These are phyloP conservation scores for Lyophyllum decastes DNA, from an alignment of 768 basidiomycete species.

Conservation along the genomic window DNA sequence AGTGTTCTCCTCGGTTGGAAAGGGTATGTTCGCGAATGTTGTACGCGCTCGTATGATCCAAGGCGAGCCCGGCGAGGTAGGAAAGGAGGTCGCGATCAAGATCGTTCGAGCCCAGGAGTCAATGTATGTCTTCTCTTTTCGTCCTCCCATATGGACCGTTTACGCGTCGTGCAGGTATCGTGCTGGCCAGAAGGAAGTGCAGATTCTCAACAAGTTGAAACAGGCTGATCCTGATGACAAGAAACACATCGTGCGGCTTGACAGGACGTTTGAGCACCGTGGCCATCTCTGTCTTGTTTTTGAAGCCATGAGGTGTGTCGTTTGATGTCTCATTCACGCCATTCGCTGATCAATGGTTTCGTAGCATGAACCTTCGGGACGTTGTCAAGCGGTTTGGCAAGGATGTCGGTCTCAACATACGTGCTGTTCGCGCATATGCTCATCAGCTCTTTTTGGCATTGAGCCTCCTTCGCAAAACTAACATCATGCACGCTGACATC, in stretches of 20 bases:
- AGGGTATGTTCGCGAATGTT: slow-evolving; percentile 99
- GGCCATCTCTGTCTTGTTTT: slow-evolving; percentile 97
- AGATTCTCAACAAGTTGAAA: slow-evolving; percentile 83
- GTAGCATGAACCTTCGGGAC: slow-evolving; percentile 96
- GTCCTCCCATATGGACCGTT: slow-evolving; percentile 6
- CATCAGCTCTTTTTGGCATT: slow-evolving; percentile 93
- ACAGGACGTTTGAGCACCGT: slow-evolving; percentile 94
- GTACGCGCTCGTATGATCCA: slow-evolving; percentile 84
- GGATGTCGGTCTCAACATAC: slow-evolving; percentile 93
- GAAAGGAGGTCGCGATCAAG: slow-evolving; percentile 92
- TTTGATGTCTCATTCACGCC: background rate
- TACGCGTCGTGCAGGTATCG: slow-evolving; percentile 67
- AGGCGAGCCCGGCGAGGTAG: slow-evolving; percentile 53
- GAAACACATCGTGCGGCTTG: slow-evolving; percentile 92
- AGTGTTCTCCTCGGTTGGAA: slow-evolving; percentile 92
- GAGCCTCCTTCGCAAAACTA: slow-evolving; percentile 82
- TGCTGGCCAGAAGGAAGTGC: slow-evolving; percentile 89
- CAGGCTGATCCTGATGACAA: slow-evolving; percentile 96
- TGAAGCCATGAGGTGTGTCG: slow-evolving; percentile 83
- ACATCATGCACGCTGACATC: slow-evolving; percentile 97
- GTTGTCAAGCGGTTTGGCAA: slow-evolving; percentile 98
- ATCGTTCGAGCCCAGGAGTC: slow-evolving; percentile 95
- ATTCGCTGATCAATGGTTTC: background rate
- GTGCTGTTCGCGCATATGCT: slow-evolving; percentile 98
- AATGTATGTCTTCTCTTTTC: slow-evolving; percentile 54